These are phyloP conservation scores for Cubamyces lactineus DNA, from an alignment of 768 basidiomycete genomes.

Conservation along the genomic window DNA sequence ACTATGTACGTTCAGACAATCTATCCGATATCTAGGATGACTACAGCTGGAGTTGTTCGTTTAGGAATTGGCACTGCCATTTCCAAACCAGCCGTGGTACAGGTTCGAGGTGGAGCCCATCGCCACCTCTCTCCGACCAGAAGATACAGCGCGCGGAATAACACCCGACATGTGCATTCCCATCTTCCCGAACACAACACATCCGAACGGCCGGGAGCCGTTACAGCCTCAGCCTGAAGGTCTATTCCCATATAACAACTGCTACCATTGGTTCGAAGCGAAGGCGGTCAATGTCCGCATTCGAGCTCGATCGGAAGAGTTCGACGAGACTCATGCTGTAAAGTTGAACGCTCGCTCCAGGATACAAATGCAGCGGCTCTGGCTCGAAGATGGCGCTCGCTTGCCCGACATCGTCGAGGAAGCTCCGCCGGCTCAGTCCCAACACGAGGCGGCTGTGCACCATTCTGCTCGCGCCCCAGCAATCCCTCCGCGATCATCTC, in stretches of 20 bases:
- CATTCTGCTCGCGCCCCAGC: too few relatives aligned
- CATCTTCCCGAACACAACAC: background rate
- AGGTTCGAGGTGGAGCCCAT: background rate
- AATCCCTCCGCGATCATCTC: too few relatives aligned
- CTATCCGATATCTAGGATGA: too few relatives aligned
- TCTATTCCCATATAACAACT: conserved; percentile 10
- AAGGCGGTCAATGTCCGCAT: background rate
- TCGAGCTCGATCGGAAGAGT: background rate
- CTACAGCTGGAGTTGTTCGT: too few relatives aligned
- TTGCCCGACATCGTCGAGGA: too few relatives aligned
- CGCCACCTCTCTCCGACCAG: background rate
- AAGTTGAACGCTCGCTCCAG: background rate
- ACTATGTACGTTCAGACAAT: too few relatives aligned
- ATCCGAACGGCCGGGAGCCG: background rate
- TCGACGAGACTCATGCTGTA: background rate
- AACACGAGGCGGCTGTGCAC: too few relatives aligned
- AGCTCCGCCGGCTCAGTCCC: too few relatives aligned
- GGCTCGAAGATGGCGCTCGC: background rate
- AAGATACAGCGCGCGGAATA: background rate
- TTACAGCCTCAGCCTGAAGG: background rate
- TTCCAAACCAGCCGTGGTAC: background rate
- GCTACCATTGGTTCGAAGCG: conserved; percentile 11
- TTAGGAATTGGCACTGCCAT: too few relatives aligned
- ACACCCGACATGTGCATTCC: conserved; percentile 6
- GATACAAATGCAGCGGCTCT: background rate